Evolutionary conservation across 2,329 filamentous ascomycete species (phyloP), one percentile per base, ranked within the genome.

Genomic region (Dactylellina leptospora): DNA sequence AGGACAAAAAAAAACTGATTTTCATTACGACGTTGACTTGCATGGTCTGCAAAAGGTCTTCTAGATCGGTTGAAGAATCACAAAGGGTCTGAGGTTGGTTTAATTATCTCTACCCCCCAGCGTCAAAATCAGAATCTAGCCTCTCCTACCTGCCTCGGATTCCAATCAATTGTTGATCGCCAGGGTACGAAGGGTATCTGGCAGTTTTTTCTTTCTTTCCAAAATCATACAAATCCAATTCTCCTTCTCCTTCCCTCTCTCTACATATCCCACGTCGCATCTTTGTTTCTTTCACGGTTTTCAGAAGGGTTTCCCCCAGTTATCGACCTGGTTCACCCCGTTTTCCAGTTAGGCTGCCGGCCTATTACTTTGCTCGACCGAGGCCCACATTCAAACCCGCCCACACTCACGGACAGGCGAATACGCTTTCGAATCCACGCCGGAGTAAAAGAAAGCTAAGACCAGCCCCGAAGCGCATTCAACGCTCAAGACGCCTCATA

Each of bases 181-280:
- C 58, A 72, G 45, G 59, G 56, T 54, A 25, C 16, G 27, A n/a
- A 36, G 30, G 20, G 62, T 51, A 25, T 48, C 47, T 23, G 44
- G 13, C 48, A 54, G 56, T 62, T 27, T 30, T 45, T 55, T 42
- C 50, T 55, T 48, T 30, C 25, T 27, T 38, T 28, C 53, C 51
- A 22, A 48, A 56, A 23, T 56, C 56, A 40, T 50, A 71, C 51
- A 51, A 55, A 50, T 47, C 55, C 59, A 38, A 27, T 18, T 22
- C 30, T 53, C 23, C 28, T 27, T 64, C 59, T 72, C 59, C 68
- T 72, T 72, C 68, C 68, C 33, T 64, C 53, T 53, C 61, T 60
- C 53, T 54, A 64, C 40, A 51, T 45, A 18, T 47, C 53, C 44
- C 51, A 53, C 44, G 40, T 64, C 59, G 38, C 30, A 72, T 63